Base-by-base conservation (phyloP, 345 rosid genomes). In the Moringa oleifera region DNA sequence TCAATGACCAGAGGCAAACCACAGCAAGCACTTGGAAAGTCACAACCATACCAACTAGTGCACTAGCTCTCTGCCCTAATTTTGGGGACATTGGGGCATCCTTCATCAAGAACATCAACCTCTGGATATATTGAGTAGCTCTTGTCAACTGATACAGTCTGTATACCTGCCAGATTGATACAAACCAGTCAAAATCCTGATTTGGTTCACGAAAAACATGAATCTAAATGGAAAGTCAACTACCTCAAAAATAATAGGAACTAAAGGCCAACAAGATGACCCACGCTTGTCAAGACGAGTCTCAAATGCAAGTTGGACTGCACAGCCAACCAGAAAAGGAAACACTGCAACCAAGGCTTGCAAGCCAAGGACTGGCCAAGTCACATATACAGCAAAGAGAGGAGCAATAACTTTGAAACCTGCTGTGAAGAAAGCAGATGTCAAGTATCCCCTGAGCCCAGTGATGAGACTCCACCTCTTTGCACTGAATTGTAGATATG, bases 391-490 rank as follows among this genome's bases (percentile, higher is more conserved):
- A 53, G 70, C 74, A 61, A 92, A 61, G 22, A 83, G 23, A 0
- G 98, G 98, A 47, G 75, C 65, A 2, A 84, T 60, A 31, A 85
- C 84, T 79, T 87, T 89, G 33, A 89, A 71, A 23, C 89, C 93
- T 84, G 71, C 82, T 2, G 79, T 57, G 61, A 85, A 73, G 75
- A 84, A 84, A 19, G 81, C 77, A 51, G 96, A 84, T 21, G 72
- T 57, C 62, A 83, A 65, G 83, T 87, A 92, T 70, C 93, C 93
- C 70, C 79, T 81, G 25, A 87, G 80, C 18, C 98, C 98, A 25
- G 93, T 89, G 59, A 92, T 83, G 45, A 89, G 83, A 64, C 97
- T 76, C 98, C 96, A 89, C 58, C 98, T 82, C 72, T 85, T 89
- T 63, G 88, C 9, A 57, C 96, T 92, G 77, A 74, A 89, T 55